Conservation (phyloP, 345 rosid species). For the Mercurialis annua region DNA sequence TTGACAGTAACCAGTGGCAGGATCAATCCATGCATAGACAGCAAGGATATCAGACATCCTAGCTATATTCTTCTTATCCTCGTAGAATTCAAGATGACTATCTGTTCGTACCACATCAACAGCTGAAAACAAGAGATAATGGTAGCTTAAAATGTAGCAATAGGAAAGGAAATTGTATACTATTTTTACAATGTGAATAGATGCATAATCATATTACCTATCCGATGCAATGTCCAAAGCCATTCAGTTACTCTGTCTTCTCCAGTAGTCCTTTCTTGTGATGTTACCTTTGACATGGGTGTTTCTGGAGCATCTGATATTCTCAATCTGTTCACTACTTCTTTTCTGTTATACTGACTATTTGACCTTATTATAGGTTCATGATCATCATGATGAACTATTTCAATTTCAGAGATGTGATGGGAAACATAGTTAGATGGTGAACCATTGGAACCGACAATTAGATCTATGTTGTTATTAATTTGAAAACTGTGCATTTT, state of each 20-base stretch:
- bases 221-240: conserved; percentile 92
- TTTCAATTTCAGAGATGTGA: conserved; percentile 54
- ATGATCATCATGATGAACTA: conserved; percentile 36
- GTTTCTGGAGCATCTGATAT: conserved; percentile 57
- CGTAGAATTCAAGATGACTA: conserved; percentile 87
- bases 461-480: conserved; percentile 64
- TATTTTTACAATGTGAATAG: conserved; percentile 2
- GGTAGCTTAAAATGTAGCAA: conserved; percentile 18
- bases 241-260: conserved; percentile 78
- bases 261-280: conserved; percentile 36
- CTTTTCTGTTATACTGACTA: conserved; percentile 29
- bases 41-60: conserved; percentile 96
- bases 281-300: conserved; percentile 42
- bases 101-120: conserved; percentile 96
- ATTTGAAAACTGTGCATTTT: conserved; percentile 77
- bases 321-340: conserved; percentile 48
- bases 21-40: conserved; percentile 96
- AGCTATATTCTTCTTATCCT: conserved; percentile 74
- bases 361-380: conserved; percentile 39
- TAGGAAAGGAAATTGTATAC: not conserved
- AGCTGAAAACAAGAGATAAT: conserved; percentile 40
- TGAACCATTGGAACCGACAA: conserved; percentile 56
- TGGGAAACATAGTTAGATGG: conserved; percentile 30
- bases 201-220: conserved; percentile 45
- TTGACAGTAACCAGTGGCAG: conserved; percentile 96